Evolutionary conservation across 1,139 yeast species (phyloP), one percentile per base, ranked within the genome.

Genomic region (Taphrina flavorubra): DNA sequence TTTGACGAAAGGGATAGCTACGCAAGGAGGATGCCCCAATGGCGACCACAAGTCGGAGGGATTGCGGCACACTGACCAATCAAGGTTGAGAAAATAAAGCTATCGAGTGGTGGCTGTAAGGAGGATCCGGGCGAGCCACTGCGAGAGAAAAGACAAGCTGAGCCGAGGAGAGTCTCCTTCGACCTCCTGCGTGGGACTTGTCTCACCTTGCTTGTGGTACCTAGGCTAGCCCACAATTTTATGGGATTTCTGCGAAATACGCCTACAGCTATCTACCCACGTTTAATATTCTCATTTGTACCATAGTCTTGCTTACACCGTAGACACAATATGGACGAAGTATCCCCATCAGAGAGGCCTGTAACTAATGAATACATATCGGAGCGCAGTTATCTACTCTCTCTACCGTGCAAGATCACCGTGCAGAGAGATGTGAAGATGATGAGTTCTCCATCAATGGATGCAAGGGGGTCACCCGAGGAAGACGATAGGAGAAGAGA

Each of bases 381-480:
- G 20, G 58, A 53, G 42, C 39, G 58, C 42, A 14, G 20, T 2
- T 37, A 34, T 11, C 13, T 53, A 36, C 58, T 53, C 20, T 53
- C 58, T 11, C 8, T 53, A 34, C 58, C 58, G 34, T 36, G 40
- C 25, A 34, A 34, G 42, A 53, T 53, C 16, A 37, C 25, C 10
- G 58, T 53, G 13, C 42, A 37, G 7, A 53, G 58, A 6, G 58
- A 53, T 13, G 58, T 53, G 7, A 31, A 53, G 58, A 53, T 53
- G 58, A 49, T 34, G 53, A 49, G 42, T 36, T 53, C 42, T 25
- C 44, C 11, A 6, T 11, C 42, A 36, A 11, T 16, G 25, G 58
- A 53, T 34, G 58, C 58, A 53, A 53, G 58, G 58, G 42, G 58
- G 14, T 16, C 42, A 1, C 4, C 10, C 25, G 34, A 16, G 16